Base-by-base conservation (phyloP, 202 grass and related monocot species). In the Zizania palustris region DNA sequence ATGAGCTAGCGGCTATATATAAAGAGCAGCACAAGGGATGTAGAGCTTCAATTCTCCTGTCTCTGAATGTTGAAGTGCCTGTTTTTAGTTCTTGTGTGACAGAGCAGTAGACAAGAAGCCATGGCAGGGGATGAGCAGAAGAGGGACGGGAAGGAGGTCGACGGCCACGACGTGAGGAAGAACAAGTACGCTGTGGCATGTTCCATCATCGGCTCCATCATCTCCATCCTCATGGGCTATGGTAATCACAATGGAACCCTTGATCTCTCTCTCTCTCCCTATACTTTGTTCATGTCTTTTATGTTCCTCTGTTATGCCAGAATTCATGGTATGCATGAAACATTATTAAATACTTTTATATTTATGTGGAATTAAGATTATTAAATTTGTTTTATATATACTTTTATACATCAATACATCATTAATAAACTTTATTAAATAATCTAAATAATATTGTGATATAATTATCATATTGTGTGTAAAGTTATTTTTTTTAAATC, bases 201-300 rank as follows among this genome's bases (percentile, higher is more conserved):
- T 70, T 81, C 86, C 69, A 92, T 92, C 11, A 86, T 89, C 63
- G 90, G 75, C 44, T 92, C 90, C 54, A 78, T 84, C 69, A 89
- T 88, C 83, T 92, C 90, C 71, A 78, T 89, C 72, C 83, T 92
- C 75, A 86, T 92, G 83, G 90, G 90, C 65, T 92, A 92, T 19
- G 90, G 90, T 92, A 81, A 79, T 6, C 15, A 7, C 16, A 3
- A 14, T 9, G 11, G 13, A 53, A 1, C 6, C 40, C 28, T 2
- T 28, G 28, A 15, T 37, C 11, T 35, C 38, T 55, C 3, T 37
- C 18, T 61, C 48, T 67, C 41, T 76, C 42, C 68, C 20, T 55
- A 4, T n/a, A 9, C 0, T 5, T 21, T 21, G 3, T 56, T 6
- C 8, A 10, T 56, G 8, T 56, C 3, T 59, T 22, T 8, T 11